Base-by-base conservation (phyloP, 192 early-diverging fungal species). In the Dimargaris cristalligena region DNA sequence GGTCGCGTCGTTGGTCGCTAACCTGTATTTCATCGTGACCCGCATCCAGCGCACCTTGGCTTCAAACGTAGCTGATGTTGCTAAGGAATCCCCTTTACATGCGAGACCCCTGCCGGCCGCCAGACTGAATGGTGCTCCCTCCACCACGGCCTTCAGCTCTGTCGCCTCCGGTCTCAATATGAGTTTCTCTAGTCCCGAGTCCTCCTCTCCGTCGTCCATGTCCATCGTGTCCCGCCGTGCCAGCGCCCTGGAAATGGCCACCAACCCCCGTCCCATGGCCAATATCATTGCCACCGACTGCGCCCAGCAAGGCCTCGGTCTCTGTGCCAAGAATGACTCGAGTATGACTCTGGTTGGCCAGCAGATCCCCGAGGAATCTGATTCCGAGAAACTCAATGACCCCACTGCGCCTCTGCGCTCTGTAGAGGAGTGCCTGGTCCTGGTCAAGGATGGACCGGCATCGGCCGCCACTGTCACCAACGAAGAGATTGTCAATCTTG, bases 401-500 rank as follows among this genome's bases (percentile, higher is more conserved):
- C 6, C 38, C 8, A 41, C 38, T 41, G 23, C 8, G 23, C 44
- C 35, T 10, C 45, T 65, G 48, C 74, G 74, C 8, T 46, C 73
- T 23, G 32, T 78, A 9, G 72, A 70, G 11, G 68, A 63, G 29
- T 74, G 74, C 63, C 30, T 63, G 4, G 51, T 26, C 14, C 30
- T 65, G 22, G 41, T 47, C 28, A 60, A 60, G 59, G 30, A 23
- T 13, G 44, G 59, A 16, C 59, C 59, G 1, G 44, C 26, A 20
- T 3, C 47, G 3, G 61, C 79, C 0, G 31, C 60, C 23, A 52
- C 54, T 22, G 73, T 93, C 6, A 69, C 60, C 50, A 86, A 95
- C 67, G 86, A 87, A 44, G 88, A 95, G 61, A 62, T 95, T 29
- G 59, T 89, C 33, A 55, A 67, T 38, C 77, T 95, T 38, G 85